Evolutionary conservation across 2,329 filamentous ascomycete species (phyloP).

Genomic region (Cladophialophora psammophila): DNA sequence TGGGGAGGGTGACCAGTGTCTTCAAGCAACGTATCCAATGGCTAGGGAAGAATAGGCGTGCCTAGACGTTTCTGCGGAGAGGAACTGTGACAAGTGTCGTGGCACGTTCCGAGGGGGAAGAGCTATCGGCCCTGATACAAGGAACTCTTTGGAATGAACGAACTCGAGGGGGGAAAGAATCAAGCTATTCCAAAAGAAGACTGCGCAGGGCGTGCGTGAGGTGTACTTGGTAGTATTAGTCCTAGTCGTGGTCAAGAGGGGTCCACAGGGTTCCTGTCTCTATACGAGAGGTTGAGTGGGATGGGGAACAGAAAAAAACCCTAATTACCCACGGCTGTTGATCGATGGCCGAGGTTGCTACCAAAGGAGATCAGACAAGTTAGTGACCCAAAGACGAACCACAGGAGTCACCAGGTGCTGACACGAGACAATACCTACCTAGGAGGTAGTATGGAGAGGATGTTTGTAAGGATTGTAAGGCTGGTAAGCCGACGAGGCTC

Average conservation of each 20-base stretch:
- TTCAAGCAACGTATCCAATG: too few species aligned
- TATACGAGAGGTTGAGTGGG: not conserved
- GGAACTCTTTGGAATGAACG: not conserved
- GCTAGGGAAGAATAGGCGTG: too few species aligned
- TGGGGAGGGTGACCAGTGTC: not conserved
- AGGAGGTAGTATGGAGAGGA: too few species aligned
- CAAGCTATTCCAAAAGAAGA: constrained; percentile 7
- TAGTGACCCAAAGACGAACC: not conserved
- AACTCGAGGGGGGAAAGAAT: not conserved
- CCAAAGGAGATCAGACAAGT: not conserved
- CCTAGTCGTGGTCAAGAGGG: not conserved
- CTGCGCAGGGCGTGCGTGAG: constrained; percentile 1
- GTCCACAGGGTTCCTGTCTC: not conserved
- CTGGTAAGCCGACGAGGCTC: not conserved
- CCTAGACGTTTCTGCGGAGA: too few species aligned
- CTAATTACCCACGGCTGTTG: not conserved
- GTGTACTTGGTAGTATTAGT: too few species aligned
- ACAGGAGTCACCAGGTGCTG: not conserved
- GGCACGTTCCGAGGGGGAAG: not conserved
- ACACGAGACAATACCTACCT: not conserved
- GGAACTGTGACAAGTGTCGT: not conserved
- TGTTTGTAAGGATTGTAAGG: not conserved
- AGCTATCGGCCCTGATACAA: too few species aligned
- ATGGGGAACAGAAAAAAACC: not conserved
- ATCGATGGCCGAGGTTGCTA: not conserved